phyloP scores from a whole-genome alignment of 768 basidiomycete species.

The Pholiota microspora region DNA sequence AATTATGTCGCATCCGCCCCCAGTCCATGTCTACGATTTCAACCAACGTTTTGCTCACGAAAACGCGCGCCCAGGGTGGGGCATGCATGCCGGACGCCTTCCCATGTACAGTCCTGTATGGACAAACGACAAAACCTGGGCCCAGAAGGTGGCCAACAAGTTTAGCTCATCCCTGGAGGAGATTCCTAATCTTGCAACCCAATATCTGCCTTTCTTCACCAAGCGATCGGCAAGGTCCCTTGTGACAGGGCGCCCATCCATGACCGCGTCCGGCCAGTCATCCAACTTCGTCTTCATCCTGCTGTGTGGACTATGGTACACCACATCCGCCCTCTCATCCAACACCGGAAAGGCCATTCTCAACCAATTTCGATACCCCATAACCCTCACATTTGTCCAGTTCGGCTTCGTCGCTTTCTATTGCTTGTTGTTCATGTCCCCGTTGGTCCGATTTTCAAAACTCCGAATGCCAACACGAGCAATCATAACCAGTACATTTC shows the following conservation, averaged over 20 bases:
- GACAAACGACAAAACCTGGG: slow-evolving; percentile 31
- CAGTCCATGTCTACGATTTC: slow-evolving; percentile 25
- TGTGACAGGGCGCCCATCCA: slow-evolving; percentile 23
- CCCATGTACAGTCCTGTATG: slow-evolving; percentile 29
- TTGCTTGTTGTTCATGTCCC: slow-evolving; percentile 83
- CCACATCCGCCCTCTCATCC: slow-evolving; percentile 87
- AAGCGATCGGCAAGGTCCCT: slow-evolving; percentile 25
- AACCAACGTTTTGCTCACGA: slow-evolving; percentile 22
- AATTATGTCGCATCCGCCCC: slow-evolving; percentile 25
- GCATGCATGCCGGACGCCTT: slow-evolving; percentile 26
- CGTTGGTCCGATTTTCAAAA: slow-evolving; percentile 61
- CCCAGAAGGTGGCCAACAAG: slow-evolving; percentile 22
- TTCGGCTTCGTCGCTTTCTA: slow-evolving; percentile 92
- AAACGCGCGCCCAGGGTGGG: slow-evolving; percentile 26
- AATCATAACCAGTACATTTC: slow-evolving; percentile 77
- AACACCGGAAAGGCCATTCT: slow-evolving; percentile 97
- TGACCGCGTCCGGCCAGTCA: slow-evolving; percentile 29
- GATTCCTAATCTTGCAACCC: slow-evolving; percentile 21
- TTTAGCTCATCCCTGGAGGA: slow-evolving; percentile 25
- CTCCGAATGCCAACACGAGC: slow-evolving; percentile 68
- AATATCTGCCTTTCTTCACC: slow-evolving; percentile 23
- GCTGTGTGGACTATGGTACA: slow-evolving; percentile 91
- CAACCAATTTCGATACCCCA: slow-evolving; percentile 88
- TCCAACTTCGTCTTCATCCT: slow-evolving; percentile 60
- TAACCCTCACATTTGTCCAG: slow-evolving; percentile 97